Percentiles rank a stretch among this genome's conserved stretches.
Conservation (phyloP, 768 basidiomycete species). For the Trametopsis cervina region DNA sequence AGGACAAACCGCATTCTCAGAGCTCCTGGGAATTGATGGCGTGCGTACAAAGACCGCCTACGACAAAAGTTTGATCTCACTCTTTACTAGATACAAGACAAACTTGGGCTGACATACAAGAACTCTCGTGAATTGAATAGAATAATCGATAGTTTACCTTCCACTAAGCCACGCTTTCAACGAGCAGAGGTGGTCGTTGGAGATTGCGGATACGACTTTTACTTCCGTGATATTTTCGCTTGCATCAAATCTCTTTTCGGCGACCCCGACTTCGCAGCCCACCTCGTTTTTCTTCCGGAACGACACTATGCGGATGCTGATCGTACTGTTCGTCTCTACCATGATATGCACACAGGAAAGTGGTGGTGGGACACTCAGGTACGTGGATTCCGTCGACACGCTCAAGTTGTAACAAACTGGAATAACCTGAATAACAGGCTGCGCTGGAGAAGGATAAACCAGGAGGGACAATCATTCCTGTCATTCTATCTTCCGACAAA, state of each 20-base stretch:
- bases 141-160: slow-evolving; percentile 28
- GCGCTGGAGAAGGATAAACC: neutral
- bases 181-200: slow-evolving; percentile 22
- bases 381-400: neutral
- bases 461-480: slow-evolving; percentile 7
- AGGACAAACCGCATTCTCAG: slow-evolving; percentile 30
- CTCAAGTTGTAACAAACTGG: neutral
- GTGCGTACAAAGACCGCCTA: slow-evolving; percentile 19
- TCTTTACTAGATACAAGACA: slow-evolving; percentile 14
- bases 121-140: slow-evolving; percentile 26
- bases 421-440: neutral
- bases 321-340: slow-evolving; percentile 11
- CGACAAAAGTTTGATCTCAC: neutral
- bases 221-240: slow-evolving; percentile 29
- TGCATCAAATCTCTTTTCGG: slow-evolving; percentile 19
- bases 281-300: slow-evolving; percentile 29
- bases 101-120: slow-evolving; percentile 26
- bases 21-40: slow-evolving; percentile 32
- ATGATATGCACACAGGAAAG: too few species aligned
- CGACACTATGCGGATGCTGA: slow-evolving; percentile 23
- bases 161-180: slow-evolving; percentile 20
- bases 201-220: slow-evolving; percentile 28
- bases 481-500: too few species aligned
- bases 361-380: slow-evolving; percentile 23
- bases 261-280: slow-evolving; percentile 9